A percentile compares a stretch with the other conserved stretches of the same genome.
Conservation (phyloP, 495 filamentous ascomycete genomes). For the Aspergillus ellipticus region DNA sequence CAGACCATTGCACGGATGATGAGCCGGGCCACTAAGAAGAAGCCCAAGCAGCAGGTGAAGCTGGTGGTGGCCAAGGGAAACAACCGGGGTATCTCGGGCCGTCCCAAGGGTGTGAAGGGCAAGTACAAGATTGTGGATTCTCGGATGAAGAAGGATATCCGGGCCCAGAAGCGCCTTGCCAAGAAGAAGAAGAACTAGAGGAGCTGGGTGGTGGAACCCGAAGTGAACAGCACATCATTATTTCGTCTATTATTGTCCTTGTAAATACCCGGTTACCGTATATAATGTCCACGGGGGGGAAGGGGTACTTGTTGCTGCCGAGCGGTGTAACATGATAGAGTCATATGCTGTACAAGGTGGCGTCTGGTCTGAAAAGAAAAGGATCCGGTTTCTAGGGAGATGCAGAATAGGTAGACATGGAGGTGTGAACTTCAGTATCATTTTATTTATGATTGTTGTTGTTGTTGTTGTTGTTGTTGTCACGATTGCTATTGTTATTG, state of each 20-base stretch:
- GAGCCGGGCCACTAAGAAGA: conserved; percentile 78
- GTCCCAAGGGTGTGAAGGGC: conserved; percentile 86
- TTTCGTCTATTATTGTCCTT: not conserved
- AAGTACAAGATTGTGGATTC: conserved; percentile 98
- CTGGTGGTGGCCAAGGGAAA: conserved; percentile 83
- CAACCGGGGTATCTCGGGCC: conserved; percentile 77
- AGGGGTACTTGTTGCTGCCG: not conserved
- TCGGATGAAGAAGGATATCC: conserved; percentile 96
- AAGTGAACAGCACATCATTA: no score
- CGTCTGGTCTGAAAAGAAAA: no score
- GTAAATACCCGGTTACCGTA: conserved; percentile 3
- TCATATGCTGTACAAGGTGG: not conserved
- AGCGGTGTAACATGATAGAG: not conserved
- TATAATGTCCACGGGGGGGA: not conserved
- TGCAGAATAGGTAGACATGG: not conserved
- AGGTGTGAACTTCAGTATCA: no score
- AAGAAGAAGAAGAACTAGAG: conserved; percentile 55
- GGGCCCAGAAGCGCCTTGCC: conserved; percentile 78
- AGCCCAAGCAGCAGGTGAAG: conserved; percentile 76
- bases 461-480: no score
- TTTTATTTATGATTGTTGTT: no score
- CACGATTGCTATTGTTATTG: no score
- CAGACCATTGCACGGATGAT: conserved; percentile 77
- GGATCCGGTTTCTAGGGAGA: not conserved
- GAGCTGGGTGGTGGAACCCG: not conserved